Evolutionary conservation across 164 flowering plant genomes (phyloP), one percentile per base, ranked within the genome.

Genomic region (Berberis vulgaris): DNA sequence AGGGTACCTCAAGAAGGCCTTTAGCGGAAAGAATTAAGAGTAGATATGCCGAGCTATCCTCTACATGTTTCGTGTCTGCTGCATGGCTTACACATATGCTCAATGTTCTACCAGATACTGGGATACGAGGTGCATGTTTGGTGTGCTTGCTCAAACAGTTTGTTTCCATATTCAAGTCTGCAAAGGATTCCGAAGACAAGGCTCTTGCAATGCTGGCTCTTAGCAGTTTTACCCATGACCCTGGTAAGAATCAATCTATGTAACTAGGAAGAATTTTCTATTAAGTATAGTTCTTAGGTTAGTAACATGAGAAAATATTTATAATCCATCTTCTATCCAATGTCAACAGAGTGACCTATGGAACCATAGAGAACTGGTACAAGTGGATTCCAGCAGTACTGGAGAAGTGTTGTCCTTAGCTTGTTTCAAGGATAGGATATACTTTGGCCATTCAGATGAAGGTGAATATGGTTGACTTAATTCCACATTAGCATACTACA

Each of bases 391-490:
- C 82, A 78, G 84, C 53, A 57, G 63, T 44, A 85, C 82, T 65
- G 96, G 91, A 47, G 88, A 81, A 75, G 91, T 89, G 46, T 63
- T 82, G 3, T 73, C 88, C 5, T 71, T 86, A 3, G 72, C 70
- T 63, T 83, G 84, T 78, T 84, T 72, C 85, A 81, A 75, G 54
- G 86, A 78, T 55, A 80, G 71, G 64, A 81, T 85, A 59, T 84
- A 83, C 71, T 86, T 91, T 46, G 93, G 96, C 54, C 96, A 86
- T 73, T 77, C 91, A 60, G 93, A 89, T 89, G 54, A 89, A 87
- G 85, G 96, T 88, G 44, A 54, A 47, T 11, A 53, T 13, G 38
- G n/a, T 62, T 57, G 42, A 26, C 26, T 26, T 26, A 26, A 26
- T 26, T 26, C 26, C 26, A 26, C 26, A 26, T 26, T 26, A 26